These are phyloP conservation scores for Clausena lansium DNA, from an alignment of 345 rosid species.

Conservation along the genomic window DNA sequence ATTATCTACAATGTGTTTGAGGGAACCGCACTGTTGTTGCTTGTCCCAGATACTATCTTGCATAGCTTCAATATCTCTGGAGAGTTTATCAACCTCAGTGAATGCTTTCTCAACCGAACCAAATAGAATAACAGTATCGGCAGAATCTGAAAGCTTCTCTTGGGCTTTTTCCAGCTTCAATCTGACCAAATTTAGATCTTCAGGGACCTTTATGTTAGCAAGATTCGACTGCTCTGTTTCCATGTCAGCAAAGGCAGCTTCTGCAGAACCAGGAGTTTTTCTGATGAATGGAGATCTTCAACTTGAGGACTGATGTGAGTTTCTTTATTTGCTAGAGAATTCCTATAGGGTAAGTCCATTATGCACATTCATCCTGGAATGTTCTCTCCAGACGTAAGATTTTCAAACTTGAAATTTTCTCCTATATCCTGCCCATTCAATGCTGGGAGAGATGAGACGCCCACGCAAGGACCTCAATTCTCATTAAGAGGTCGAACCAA, in stretches of 20 bases:
- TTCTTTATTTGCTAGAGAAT: not conserved
- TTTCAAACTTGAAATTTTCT: not conserved
- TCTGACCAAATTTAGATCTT: slow-evolving; percentile 41
- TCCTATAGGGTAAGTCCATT: not conserved
- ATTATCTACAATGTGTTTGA: slow-evolving; percentile 40
- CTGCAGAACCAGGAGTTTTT: not conserved
- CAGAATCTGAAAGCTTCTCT: slow-evolving; percentile 50
- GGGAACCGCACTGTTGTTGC: slow-evolving; percentile 39
- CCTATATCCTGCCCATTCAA: not conserved
- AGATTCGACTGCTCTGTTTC: slow-evolving; percentile 30
- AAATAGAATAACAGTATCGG: slow-evolving; percentile 32
- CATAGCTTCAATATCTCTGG: slow-evolving; percentile 43
- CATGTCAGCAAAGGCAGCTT: slow-evolving; percentile 16
- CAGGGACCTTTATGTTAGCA: slow-evolving; percentile 17
- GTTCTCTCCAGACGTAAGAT: not conserved
- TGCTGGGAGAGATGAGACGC: slow-evolving; percentile 3
- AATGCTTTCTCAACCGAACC: slow-evolving; percentile 50
- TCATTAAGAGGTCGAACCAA: no score
- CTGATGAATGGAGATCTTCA: not conserved
- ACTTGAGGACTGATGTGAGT: not conserved
- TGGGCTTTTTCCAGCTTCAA: slow-evolving; percentile 57
- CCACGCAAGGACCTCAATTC: no score
- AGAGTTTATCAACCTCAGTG: slow-evolving; percentile 45
- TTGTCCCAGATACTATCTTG: slow-evolving; percentile 37
- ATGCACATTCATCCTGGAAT: not conserved